These are phyloP conservation scores for Candida sanyaensis DNA, from an alignment of 1,139 yeast species.

Conservation along the genomic window DNA sequence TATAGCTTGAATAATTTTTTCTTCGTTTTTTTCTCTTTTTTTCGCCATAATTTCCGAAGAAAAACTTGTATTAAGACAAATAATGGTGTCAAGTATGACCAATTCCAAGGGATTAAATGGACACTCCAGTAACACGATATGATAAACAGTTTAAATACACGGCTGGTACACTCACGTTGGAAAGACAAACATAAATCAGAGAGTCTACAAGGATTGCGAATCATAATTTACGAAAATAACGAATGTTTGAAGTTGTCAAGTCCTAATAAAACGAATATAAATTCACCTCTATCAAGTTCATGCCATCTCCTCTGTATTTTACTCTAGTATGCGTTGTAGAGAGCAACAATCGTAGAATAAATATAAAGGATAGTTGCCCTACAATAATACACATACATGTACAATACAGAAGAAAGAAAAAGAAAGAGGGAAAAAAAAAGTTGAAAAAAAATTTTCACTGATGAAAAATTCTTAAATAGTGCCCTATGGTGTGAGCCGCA, in stretches of 20 bases:
- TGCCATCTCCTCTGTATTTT: slow-evolving; percentile 27
- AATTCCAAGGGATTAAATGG: too few species aligned
- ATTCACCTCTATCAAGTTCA: slow-evolving; percentile 2
- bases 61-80: too few species aligned
- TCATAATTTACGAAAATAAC: too few species aligned
- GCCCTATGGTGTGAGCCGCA: not conserved
- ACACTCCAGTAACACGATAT: too few species aligned
- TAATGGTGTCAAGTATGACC: too few species aligned
- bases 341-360: slow-evolving; percentile 45
- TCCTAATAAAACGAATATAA: not conserved
- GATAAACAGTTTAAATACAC: too few species aligned
- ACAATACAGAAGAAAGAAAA: slow-evolving; percentile 36
- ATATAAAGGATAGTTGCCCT: slow-evolving; percentile 34
- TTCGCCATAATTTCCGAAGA: not conserved
- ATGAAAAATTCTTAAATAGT: not conserved
- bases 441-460: slow-evolving; percentile 5
- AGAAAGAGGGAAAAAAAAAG: slow-evolving; percentile 8
- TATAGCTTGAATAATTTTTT: too few species aligned
- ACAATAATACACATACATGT: slow-evolving; percentile 56
- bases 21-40: not conserved
- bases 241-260: slow-evolving; percentile 6
- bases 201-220: not conserved
- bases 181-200: too few species aligned
- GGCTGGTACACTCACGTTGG: too few species aligned
- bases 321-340: slow-evolving; percentile 57